Percentiles rank a stretch among this genome's conserved stretches.
phyloP scores from a whole-genome alignment of 2,329 filamentous ascomycete species.

The Pochonia chlamydosporia region DNA sequence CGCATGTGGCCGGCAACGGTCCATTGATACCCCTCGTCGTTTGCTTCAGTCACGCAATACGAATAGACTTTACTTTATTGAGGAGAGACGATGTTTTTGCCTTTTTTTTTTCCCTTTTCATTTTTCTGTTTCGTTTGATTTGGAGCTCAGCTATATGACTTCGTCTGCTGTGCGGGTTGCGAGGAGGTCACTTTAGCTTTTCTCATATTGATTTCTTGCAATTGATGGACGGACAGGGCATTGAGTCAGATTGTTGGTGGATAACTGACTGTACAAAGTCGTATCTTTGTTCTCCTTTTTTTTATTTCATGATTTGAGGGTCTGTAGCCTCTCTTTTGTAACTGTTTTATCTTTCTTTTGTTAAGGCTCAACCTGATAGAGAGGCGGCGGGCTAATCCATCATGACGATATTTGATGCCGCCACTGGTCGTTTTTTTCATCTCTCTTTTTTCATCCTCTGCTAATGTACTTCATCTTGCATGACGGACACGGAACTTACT shows the following conservation, averaged over 20 bases:
- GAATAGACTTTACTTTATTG: neutral
- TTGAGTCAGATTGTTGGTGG: too few relatives aligned
- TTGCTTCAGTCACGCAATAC: constrained; percentile 1
- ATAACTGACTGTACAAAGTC: neutral
- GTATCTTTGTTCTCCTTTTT: neutral
- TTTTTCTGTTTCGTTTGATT: neutral
- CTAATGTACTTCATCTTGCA: constrained; percentile 2
- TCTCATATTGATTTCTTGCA: too few relatives aligned
- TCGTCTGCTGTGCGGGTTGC: too few relatives aligned
- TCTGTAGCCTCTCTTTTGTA: neutral
- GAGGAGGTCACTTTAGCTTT: too few relatives aligned
- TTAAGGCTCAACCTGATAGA: neutral
- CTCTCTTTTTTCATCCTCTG: neutral
- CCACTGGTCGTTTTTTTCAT: neutral
- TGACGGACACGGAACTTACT: neutral
- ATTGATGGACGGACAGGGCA: too few relatives aligned
- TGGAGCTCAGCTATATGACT: too few relatives aligned
- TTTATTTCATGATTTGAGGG: neutral
- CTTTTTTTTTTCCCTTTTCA: constrained; percentile 1
- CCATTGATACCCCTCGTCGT: constrained; percentile 18
- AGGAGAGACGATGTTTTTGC: neutral
- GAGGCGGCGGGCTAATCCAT: neutral
- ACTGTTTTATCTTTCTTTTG: neutral
- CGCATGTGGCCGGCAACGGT: constrained; percentile 5
- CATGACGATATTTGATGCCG: neutral